Base-by-base conservation (phyloP, 2,329 filamentous ascomycete genomes). In the Stachybotrys chartarum region DNA sequence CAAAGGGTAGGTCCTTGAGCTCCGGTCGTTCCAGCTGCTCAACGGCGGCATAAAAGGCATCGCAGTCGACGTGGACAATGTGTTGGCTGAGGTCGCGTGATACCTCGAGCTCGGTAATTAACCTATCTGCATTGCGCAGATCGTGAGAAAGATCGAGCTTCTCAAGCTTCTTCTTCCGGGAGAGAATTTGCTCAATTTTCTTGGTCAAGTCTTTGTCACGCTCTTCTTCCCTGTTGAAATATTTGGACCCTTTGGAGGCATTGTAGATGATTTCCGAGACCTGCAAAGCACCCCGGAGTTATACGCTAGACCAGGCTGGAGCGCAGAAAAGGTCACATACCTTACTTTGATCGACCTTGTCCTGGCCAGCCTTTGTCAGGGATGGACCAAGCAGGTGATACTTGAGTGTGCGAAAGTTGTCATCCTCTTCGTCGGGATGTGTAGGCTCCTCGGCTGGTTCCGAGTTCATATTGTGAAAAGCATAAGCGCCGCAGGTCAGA, bases 211-310 rank as follows among this genome's bases (percentile, higher is more conserved):
- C 79, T 64, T 87, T 87, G 75, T 97, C 93, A 63, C 86, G 87
- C 55, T 75, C 80, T 68, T 96, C 88, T 70, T 99, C 94, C 57
- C 92, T 90, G 62, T 87, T 90, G 79, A 97, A 99, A 75, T 87
- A 99, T 69, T 96, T 97, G 61, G 91, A 96, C 51, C 94, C 94
- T 68, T 95, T 97, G 16, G 91, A 97, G 11, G 92, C 91, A 70
- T 96, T 91, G 74, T 97, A 97, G 57, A 99, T 99, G 62, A 97
- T 87, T 64, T 97, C 92, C 3, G 92, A 95, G 52, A 99, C 91
- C 85, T 87, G 52, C 24, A 24, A 24, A 24, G 24, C 24, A 24
- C 24, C 24, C 24, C 24, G 24, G 24, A 12, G 30, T 17, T 48
- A 12, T 30, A 57, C 55, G 46, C 53, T 46, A 53, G 53, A 39